Evolutionary conservation across 192 early-diverging fungal species (phyloP).

Genomic region (Dissophora globulifera): DNA sequence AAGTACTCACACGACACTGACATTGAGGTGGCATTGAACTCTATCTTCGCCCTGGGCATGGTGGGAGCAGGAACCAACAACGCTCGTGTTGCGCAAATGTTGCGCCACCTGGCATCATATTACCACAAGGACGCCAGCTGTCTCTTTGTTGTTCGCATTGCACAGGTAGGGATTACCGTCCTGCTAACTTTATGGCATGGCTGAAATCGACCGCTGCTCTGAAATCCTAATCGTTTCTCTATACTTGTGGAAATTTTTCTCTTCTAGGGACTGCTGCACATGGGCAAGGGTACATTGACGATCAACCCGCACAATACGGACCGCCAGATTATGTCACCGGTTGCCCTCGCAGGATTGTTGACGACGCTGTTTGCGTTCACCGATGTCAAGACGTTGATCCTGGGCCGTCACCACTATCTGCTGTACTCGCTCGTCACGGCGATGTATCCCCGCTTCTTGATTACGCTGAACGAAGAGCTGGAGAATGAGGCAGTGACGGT

Average conservation of each 20-base stretch:
- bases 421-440: conserved; percentile 93
- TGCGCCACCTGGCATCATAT: conserved; percentile 95
- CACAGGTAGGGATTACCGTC: conserved; percentile 80
- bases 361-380: conserved; percentile 91
- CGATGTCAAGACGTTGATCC: conserved; percentile 89
- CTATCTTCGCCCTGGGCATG: conserved; percentile 98
- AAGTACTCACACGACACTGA: conserved; percentile 99
- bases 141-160: conserved; percentile 87
- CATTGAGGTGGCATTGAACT: conserved; percentile 91
- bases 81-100: conserved; percentile 96
- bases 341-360: conserved; percentile 87
- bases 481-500: conserved; percentile 85
- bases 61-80: conserved; percentile 99
- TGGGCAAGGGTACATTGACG: conserved; percentile 99
- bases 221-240: too few relatives aligned
- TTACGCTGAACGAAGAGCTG: conserved; percentile 94
- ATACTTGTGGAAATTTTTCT: too few relatives aligned
- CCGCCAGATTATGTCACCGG: conserved; percentile 90
- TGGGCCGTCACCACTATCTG: conserved; percentile 92
- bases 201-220: too few relatives aligned
- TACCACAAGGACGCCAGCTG: conserved; percentile 94
- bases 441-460: conserved; percentile 98
- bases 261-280: conserved; percentile 81
- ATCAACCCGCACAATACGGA: conserved; percentile 96
- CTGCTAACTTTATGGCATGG: too few relatives aligned